These are phyloP conservation scores for Salix viminalis DNA, from an alignment of 345 rosid genomes.

Conservation along the genomic window DNA sequence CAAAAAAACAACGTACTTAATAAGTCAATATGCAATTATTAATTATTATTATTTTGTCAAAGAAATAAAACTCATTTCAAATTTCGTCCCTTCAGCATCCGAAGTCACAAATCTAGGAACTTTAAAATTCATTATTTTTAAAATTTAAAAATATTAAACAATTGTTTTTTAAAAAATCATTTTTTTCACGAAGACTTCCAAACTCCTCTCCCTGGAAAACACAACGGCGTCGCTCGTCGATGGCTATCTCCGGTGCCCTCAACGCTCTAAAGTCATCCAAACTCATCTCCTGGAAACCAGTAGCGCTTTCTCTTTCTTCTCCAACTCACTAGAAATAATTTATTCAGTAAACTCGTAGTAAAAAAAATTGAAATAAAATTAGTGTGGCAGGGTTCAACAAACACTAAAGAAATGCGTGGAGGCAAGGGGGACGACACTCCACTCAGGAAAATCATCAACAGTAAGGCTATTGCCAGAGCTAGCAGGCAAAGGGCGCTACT, in stretches of 20 bases:
- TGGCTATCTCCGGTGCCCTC: constrained; percentile 37
- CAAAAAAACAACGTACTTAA: too few relatives aligned
- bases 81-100: too few relatives aligned
- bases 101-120: too few relatives aligned
- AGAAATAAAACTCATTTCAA: too few relatives aligned
- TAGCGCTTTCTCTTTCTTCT: constrained; percentile 20
- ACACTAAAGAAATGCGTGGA: constrained; percentile 59
- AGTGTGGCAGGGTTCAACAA: constrained; percentile 74
- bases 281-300: constrained; percentile 55
- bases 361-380: constrained; percentile 1
- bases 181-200: too few relatives aligned
- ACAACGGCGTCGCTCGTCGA: background rate
- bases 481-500: constrained; percentile 71
- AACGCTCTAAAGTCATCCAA: constrained; percentile 43
- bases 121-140: too few relatives aligned
- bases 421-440: constrained; percentile 50
- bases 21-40: too few relatives aligned
- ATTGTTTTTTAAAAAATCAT: too few relatives aligned
- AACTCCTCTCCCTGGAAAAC: background rate
- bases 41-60: too few relatives aligned
- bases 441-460: constrained; percentile 62
- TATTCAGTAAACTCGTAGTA: background rate
- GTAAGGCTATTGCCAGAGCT: constrained; percentile 57
- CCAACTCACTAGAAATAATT: background rate
- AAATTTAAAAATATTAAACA: too few relatives aligned